Conservation (phyloP, 192 early-diverging fungal genomes). For the Backusella australiensis region DNA sequence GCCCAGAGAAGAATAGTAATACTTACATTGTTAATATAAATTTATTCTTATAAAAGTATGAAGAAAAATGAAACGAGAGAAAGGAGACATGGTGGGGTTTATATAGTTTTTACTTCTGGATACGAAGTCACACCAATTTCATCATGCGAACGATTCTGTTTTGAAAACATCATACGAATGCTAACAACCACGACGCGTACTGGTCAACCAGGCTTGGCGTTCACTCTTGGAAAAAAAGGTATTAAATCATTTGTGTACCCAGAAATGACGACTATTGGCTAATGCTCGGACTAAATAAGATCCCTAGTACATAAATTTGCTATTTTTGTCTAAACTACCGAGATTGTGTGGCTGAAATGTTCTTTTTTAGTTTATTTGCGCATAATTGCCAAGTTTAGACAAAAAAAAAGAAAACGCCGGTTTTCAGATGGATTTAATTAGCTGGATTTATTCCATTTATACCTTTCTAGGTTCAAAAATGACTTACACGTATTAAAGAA, state of each 20-base stretch:
- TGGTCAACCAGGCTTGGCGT: neutral
- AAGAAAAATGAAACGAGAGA: neutral
- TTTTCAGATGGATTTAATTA: neutral
- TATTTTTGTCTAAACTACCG: slow-evolving; percentile 3
- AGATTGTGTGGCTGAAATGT: neutral
- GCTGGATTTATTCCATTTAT: neutral
- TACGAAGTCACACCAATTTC: neutral
- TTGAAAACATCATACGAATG: neutral
- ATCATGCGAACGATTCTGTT: neutral
- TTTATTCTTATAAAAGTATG: neutral
- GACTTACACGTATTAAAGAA: neutral
- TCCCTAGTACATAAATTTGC: neutral
- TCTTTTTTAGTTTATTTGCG: slow-evolving; percentile 2
- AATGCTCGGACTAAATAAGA: neutral
- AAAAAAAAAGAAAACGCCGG: neutral
- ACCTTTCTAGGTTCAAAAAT: neutral
- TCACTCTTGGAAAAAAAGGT: neutral
- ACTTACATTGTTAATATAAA: slow-evolving; percentile 2
- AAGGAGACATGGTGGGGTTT: neutral
- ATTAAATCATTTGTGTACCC: neutral
- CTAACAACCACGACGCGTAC: neutral
- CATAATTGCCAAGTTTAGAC: neutral
- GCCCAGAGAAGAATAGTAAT: neutral
- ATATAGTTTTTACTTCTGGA: slow-evolving; percentile 1
- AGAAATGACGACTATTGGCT: neutral